These are phyloP conservation scores for Paraleonurus japonicus DNA, from an alignment of 257 asterid species.

Conservation along the genomic window DNA sequence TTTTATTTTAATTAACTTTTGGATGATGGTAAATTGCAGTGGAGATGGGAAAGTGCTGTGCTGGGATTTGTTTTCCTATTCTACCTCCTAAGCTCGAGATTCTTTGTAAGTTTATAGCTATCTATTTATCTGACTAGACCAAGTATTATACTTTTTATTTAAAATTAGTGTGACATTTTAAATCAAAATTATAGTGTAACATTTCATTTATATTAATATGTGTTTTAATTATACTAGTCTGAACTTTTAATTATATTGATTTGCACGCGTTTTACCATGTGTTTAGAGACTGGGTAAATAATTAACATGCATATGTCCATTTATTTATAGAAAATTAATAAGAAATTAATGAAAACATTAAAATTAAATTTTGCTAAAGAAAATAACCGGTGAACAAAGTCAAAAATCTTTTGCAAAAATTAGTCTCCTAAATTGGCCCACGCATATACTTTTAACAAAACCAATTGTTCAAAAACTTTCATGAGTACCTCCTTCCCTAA, in stretches of 20 bases:
- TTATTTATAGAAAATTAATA: not conserved
- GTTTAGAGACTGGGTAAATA: too few relatives aligned
- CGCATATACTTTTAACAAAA: not conserved
- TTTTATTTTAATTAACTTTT: not conserved
- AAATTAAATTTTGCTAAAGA: not conserved
- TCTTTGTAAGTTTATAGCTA: slow-evolving; percentile 58
- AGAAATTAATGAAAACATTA: not conserved
- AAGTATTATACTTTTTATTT: too few relatives aligned
- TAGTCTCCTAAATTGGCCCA: slow-evolving; percentile 10
- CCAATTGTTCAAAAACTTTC: not conserved
- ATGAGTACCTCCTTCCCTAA: not conserved
- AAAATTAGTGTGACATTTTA: too few relatives aligned
- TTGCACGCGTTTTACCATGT: too few relatives aligned
- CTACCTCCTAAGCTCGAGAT: slow-evolving; percentile 77
- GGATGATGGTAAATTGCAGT: slow-evolving; percentile 49
- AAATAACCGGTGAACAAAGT: not conserved
- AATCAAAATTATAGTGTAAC: too few relatives aligned
- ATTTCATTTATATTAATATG: too few relatives aligned
- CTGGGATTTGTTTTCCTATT: slow-evolving; percentile 83
- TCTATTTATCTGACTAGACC: too few relatives aligned
- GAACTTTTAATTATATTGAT: too few relatives aligned
- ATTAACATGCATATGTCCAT: not conserved
- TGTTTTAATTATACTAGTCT: too few relatives aligned
- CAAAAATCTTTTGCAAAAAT: not conserved
- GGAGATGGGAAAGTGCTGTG: slow-evolving; percentile 99